A percentile compares a stretch with the other conserved stretches of the same genome.
Evolutionary conservation across 805 yeast species (phyloP).

Genomic region (Diddensiella caesifluorescens): DNA sequence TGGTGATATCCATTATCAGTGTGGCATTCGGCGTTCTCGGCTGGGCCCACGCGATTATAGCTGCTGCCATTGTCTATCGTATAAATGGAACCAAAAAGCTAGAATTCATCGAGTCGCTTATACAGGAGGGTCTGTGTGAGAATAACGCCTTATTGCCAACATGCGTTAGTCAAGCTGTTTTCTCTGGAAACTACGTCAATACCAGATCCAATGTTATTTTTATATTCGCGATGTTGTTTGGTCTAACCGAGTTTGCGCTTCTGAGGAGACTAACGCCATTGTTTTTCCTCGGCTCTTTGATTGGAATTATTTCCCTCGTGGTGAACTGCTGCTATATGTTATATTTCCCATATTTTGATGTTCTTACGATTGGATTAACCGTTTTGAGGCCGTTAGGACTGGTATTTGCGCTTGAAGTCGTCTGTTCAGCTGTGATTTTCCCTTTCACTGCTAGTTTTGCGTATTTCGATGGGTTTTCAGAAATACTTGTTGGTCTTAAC

Average conservation of each 20-base stretch:
- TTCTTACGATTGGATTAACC: conserved; percentile 23
- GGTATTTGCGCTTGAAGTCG: conserved; percentile 22
- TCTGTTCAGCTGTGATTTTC: conserved; percentile 22
- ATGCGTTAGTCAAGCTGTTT: conserved; percentile 21
- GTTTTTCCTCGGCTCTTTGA: conserved; percentile 23
- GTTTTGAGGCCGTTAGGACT: conserved; percentile 25
- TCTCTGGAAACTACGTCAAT: conserved; percentile 23
- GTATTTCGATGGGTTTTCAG: conserved; percentile 16
- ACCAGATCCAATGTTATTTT: conserved; percentile 22
- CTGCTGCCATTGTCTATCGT: conserved; percentile 23
- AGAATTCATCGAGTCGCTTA: conserved; percentile 13
- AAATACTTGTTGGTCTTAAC: conserved; percentile 17
- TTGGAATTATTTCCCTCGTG: conserved; percentile 23
- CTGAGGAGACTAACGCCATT: conserved; percentile 18
- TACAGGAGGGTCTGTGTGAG: conserved; percentile 22
- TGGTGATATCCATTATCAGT: conserved; percentile 16
- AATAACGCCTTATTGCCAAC: conserved; percentile 7
- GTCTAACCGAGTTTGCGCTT: conserved; percentile 19
- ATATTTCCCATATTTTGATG: conserved; percentile 25
- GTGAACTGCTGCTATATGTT: conserved; percentile 21
- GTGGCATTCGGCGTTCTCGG: conserved; percentile 15
- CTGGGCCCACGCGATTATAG: conserved; percentile 18
- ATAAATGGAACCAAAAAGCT: conserved; percentile 21
- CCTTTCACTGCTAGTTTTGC: conserved; percentile 28
- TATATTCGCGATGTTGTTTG: conserved; percentile 23